A percentile compares a stretch with the other conserved stretches of the same genome.
phyloP scores from a whole-genome alignment of 2,329 filamentous ascomycete species.

The Alternaria alternata region DNA sequence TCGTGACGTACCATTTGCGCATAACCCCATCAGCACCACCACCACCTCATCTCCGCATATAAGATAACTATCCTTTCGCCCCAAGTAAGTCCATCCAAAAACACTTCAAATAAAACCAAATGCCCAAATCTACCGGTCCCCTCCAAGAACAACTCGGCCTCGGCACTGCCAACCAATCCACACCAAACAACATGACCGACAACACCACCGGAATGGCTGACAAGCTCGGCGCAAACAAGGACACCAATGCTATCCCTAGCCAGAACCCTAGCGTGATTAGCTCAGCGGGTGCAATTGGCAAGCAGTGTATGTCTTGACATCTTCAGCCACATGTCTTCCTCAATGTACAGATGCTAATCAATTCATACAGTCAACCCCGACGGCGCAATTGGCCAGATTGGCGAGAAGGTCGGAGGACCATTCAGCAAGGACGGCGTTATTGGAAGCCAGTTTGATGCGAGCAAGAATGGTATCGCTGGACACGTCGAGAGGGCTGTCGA shows the following conservation, averaged over 20 bases:
- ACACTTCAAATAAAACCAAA: slow-evolving; percentile 1
- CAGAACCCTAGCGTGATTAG: slow-evolving; percentile 55
- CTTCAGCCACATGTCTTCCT: not conserved
- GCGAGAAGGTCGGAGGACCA: slow-evolving; percentile 58
- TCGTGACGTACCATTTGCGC: slow-evolving; percentile 14
- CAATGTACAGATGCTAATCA: not conserved
- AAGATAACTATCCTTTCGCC: not conserved
- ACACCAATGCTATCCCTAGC: slow-evolving; percentile 41
- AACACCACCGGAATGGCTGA: slow-evolving; percentile 34
- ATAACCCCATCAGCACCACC: not conserved
- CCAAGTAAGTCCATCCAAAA: not conserved
- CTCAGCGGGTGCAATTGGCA: slow-evolving; percentile 61
- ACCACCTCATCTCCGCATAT: not conserved
- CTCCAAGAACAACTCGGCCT: slow-evolving; percentile 30
- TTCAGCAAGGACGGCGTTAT: slow-evolving; percentile 60
- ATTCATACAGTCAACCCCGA: slow-evolving; percentile 52
- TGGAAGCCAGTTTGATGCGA: slow-evolving; percentile 64
- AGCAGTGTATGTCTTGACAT: slow-evolving; percentile 51
- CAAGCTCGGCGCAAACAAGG: slow-evolving; percentile 40
- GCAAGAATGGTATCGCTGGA: slow-evolving; percentile 62
- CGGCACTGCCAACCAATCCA: slow-evolving; percentile 18
- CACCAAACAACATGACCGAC: slow-evolving; percentile 30
- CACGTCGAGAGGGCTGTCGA: slow-evolving; percentile 60
- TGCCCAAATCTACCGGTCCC: slow-evolving; percentile 37
- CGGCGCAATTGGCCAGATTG: slow-evolving; percentile 61